These are phyloP conservation scores for Phytophthora citricola DNA, from an alignment of 352 stramenopile genomes.

Conservation along the genomic window DNA sequence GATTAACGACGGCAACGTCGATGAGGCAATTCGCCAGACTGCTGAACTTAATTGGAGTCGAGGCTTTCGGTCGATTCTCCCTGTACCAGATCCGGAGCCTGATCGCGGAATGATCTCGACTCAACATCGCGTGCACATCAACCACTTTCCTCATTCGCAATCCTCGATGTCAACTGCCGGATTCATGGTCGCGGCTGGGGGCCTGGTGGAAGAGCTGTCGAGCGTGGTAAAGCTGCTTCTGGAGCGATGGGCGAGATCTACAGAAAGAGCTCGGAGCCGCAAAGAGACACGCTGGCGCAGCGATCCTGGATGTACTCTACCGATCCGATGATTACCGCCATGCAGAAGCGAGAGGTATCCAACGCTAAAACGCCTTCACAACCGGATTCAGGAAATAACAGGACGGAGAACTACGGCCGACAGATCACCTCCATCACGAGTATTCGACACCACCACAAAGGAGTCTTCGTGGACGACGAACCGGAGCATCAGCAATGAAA, in stretches of 20 bases:
- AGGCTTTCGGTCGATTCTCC: constrained; percentile 64
- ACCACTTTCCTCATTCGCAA: constrained; percentile 42
- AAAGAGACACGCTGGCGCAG: constrained; percentile 74
- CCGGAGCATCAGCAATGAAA: constrained; percentile 16
- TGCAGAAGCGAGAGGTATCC: constrained; percentile 38
- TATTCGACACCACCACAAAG: constrained; percentile 56
- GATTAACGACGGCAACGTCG: constrained; percentile 68
- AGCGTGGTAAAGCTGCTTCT: constrained; percentile 71
- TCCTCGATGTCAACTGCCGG: constrained; percentile 23
- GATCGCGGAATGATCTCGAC: constrained; percentile 73
- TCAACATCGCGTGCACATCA: constrained; percentile 61
- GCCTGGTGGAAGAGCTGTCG: constrained; percentile 43
- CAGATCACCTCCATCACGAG: constrained; percentile 70
- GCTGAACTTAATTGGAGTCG: constrained; percentile 38
- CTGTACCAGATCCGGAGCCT: constrained; percentile 56
- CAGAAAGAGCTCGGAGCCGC: constrained; percentile 58
- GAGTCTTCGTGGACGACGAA: constrained; percentile 73
- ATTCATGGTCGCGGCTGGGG: constrained; percentile 54
- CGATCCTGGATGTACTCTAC: constrained; percentile 81
- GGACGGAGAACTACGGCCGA: constrained; percentile 36
- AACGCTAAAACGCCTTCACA: constrained; percentile 12
- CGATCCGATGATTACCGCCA: constrained; percentile 67
- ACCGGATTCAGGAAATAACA: constrained; percentile 24
- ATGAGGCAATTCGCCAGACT: constrained; percentile 61
- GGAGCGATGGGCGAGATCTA: constrained; percentile 73